Conservation (phyloP, 176 grass and related monocot species). For the Paspalum notatum region DNA sequence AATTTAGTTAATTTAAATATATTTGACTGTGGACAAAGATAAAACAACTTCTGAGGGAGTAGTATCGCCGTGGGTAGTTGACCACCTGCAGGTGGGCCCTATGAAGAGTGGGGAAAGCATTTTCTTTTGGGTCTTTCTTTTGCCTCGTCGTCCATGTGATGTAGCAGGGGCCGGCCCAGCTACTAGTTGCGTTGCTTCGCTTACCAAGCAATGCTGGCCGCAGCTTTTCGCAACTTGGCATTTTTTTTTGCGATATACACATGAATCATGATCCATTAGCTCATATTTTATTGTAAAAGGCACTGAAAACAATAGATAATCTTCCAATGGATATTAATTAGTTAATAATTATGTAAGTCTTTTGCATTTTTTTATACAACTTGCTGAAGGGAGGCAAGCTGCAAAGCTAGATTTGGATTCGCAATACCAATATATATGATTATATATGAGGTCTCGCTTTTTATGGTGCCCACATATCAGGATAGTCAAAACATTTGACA, state of each 20-base stretch:
- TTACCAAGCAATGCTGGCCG: conserved; percentile 36
- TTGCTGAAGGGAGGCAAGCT: neutral
- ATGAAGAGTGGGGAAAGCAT: too few species aligned
- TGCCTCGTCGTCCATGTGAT: too few species aligned
- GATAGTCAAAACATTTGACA: conserved; percentile 14
- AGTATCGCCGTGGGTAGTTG: too few species aligned
- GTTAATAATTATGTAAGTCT: too few species aligned
- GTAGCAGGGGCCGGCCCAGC: too few species aligned
- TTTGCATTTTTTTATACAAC: too few species aligned
- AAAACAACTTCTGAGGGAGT: too few species aligned
- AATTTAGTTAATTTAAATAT: too few species aligned
- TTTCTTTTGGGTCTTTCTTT: too few species aligned
- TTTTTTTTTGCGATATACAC: neutral
- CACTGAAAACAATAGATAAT: neutral
- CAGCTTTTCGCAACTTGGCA: conserved; percentile 44
- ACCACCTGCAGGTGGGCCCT: too few species aligned
- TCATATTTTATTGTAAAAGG: conserved; percentile 24
- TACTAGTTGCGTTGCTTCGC: neutral
- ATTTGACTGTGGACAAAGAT: too few species aligned
- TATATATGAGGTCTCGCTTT: neutral
- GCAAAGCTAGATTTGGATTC: neutral
- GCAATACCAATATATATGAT: neutral
- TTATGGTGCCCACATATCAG: neutral
- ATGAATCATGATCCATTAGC: conserved; percentile 31
- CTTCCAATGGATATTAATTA: neutral